Evolutionary conservation across 768 basidiomycete genomes (phyloP), one percentile per base, ranked within the genome.

Genomic region (Solioccasus polychromus): DNA sequence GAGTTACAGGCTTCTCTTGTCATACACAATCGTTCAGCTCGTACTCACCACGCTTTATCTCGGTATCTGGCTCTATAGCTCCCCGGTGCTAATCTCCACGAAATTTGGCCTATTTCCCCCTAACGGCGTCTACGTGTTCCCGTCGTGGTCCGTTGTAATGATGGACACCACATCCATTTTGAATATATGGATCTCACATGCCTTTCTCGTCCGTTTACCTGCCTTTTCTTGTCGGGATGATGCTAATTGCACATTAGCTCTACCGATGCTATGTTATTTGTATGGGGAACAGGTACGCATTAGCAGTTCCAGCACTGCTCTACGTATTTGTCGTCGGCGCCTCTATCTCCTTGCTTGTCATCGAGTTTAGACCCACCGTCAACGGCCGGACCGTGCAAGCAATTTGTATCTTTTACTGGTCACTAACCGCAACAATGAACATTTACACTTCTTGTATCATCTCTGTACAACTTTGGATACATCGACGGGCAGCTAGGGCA

Each of bases 361-460:
- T 43, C 52, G 8, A 9, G 3, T 6, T 59, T 55, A 50, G 56
- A 7, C 44, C 56, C 4, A 41, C 52, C 35, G 61, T 58, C 19
- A 55, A 47, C 34, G 48, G 40, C 1, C n/a, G 19, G 4, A 22
- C 39, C 2, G 50, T 61, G 17, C 59, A 60, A 34, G 45, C 48
- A 2, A 9, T 48, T 7, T 55, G 59, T 0, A 19, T 42, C 25
- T 32, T 8, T 17, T 55, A 26, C 22, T 62, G 50, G 44, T 26
- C 57, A 0, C 59, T 34, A 17, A 50, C 60, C 7, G 42, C 35
- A 1, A 45, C 50, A 11, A 51, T 49, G 47, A 59, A 52, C 34
- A 15, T 59, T n/a, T 40, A 47, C n/a, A 40, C 50, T 0, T 62
- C 56, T 7, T 25, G 15, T 11, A 22, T 60, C 15, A 60, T 60